Evolutionary conservation across 202 grass and related monocot genomes (phyloP).

Genomic region (Saccharum hybrid): DNA sequence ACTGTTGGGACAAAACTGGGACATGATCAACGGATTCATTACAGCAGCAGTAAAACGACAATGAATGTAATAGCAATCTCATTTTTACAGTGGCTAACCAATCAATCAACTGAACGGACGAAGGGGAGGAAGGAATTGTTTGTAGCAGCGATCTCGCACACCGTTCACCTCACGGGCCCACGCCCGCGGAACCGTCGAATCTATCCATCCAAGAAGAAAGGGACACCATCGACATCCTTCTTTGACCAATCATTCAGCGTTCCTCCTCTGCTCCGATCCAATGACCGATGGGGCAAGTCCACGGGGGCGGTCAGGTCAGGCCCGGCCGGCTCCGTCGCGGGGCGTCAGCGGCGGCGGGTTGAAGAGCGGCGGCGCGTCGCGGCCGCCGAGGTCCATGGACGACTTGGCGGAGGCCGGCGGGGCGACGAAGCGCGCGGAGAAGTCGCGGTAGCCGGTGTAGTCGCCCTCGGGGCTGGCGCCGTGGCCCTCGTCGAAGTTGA

Average conservation of each 20-base stretch:
- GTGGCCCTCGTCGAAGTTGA: constrained; percentile 96
- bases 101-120: constrained; percentile 22
- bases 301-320: constrained; percentile 27
- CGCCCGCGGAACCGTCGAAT: constrained; percentile 6
- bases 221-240: constrained; percentile 22
- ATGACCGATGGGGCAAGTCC: not conserved
- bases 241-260: constrained; percentile 18
- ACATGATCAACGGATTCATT: constrained; percentile 22
- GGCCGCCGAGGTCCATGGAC: constrained; percentile 77
- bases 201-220: constrained; percentile 36
- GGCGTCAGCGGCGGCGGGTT: not conserved
- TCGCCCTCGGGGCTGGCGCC: constrained; percentile 71
- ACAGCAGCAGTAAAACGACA: constrained; percentile 9
- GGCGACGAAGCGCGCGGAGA: constrained; percentile 77
- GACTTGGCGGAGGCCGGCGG: constrained; percentile 63
- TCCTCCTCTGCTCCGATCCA: constrained; percentile 21
- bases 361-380: constrained; percentile 64
- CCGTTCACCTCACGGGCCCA: not conserved
- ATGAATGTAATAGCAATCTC: no score
- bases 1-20: constrained; percentile 50
- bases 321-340: constrained; percentile 15
- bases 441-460: constrained; percentile 66
- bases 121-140: constrained; percentile 27
- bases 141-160: constrained; percentile 26
- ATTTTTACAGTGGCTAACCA: no score